These are phyloP conservation scores for Amaranthus hypochondriacus DNA, from an alignment of 148 eudicot species.

Conservation along the genomic window DNA sequence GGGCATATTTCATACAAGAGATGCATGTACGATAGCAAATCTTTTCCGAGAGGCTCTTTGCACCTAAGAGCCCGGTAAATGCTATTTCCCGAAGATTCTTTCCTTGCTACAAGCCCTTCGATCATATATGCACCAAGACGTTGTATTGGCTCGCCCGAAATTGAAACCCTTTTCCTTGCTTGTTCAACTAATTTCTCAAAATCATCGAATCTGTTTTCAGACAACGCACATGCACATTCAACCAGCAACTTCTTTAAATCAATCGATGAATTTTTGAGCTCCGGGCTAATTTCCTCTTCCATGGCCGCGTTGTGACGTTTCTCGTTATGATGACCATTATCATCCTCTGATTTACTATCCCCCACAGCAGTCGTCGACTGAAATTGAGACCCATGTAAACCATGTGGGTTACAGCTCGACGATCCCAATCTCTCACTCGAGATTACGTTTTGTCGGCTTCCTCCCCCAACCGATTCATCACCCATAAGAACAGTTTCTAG, in stretches of 20 bases:
- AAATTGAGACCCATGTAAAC: constrained; percentile 25
- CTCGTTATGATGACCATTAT: constrained; percentile 21
- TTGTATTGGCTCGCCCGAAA: constrained; percentile 78
- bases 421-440: constrained; percentile 41
- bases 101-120: constrained; percentile 77
- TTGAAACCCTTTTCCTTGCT: constrained; percentile 55
- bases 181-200: constrained; percentile 50
- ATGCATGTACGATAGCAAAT: constrained; percentile 83
- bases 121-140: constrained; percentile 91
- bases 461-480: constrained; percentile 37
- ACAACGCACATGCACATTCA: constrained; percentile 69
- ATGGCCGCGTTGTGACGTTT: constrained; percentile 23
- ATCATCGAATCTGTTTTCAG: constrained; percentile 49
- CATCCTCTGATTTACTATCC: constrained; percentile 24
- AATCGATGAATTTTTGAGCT: constrained; percentile 32
- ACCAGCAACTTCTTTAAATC: constrained; percentile 58
- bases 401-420: constrained; percentile 34
- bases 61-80: constrained; percentile 71
- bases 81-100: constrained; percentile 62
- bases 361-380: constrained; percentile 29
- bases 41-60: constrained; percentile 70
- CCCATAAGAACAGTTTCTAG: constrained; percentile 76
- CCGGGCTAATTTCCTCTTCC: constrained; percentile 19
- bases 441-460: constrained; percentile 32
- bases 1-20: constrained; percentile 85